phyloP scores from a whole-genome alignment of 2,329 filamentous ascomycete genomes.

The Monosporascus sp. region DNA sequence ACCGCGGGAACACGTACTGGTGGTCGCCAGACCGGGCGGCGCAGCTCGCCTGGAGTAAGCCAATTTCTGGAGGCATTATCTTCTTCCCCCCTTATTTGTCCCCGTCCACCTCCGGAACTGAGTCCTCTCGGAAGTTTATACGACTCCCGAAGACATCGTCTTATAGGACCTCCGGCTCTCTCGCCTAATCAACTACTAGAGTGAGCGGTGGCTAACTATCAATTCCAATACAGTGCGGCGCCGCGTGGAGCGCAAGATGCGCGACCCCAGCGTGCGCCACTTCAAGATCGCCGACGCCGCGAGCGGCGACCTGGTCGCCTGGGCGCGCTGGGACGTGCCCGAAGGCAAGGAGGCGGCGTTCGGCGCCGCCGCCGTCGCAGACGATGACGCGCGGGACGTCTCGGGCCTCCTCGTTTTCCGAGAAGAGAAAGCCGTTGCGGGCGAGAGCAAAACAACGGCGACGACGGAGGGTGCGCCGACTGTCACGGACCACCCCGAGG shows the following conservation, averaged over 20 bases:
- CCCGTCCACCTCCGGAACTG: too few species aligned
- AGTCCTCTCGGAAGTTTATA: too few species aligned
- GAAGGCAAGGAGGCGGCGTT: constrained; percentile 18
- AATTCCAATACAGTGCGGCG: constrained; percentile 8
- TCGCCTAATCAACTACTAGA: too few species aligned
- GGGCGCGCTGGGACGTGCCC: constrained; percentile 30
- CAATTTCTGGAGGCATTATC: too few species aligned
- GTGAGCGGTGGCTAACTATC: too few species aligned
- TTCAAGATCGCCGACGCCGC: constrained; percentile 28
- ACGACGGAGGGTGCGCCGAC: constrained; percentile 4
- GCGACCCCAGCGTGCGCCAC: constrained; percentile 21
- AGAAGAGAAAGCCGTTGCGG: constrained; percentile 4
- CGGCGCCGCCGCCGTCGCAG: constrained; percentile 4
- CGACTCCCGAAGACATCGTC: too few species aligned
- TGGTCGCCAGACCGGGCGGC: constrained; percentile 19
- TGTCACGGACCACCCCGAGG: constrained; percentile 21
- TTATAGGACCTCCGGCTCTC: too few species aligned
- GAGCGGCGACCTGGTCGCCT: constrained; percentile 25
- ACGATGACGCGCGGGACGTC: constrained; percentile 3
- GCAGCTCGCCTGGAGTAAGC: constrained; percentile 21
- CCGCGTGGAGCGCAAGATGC: constrained; percentile 22
- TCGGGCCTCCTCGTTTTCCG: constrained; percentile 1
- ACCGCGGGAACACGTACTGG: constrained; percentile 23
- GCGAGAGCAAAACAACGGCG: neutral
- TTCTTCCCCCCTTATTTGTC: too few species aligned